Evolutionary conservation across 179 eudicot species (phyloP), one percentile per base, ranked within the genome.

Genomic region (Monotropa hypopitys): DNA sequence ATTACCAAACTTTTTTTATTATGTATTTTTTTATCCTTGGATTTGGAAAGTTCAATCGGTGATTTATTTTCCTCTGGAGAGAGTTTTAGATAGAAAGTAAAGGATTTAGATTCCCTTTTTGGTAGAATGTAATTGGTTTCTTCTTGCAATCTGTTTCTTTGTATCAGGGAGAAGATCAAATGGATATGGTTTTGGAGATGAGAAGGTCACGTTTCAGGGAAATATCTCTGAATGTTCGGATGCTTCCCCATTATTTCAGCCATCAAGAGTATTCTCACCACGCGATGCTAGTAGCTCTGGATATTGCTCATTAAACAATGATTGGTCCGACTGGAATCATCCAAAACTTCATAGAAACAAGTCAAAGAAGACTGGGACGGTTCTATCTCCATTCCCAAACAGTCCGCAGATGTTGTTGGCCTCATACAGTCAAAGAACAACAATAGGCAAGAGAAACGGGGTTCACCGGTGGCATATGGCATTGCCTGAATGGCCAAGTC

Each of bases 141-240:
- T 13, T 33, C 3, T 26, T 47, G 54, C 67, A 30, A 59, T 53
- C 32, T 72, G 23, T 53, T 76, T 72, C 12, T 40, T 82, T 76
- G 59, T 79, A 71, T 77, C 80, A 86, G 96, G 96, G 81, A 79
- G 92, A 76, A 85, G 91, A 80, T 78, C 78, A 67, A 84, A 86
- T 83, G 92, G 93, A 38, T 82, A 66, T 73, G 67, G 85, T 73
- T 79, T 81, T 45, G 87, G 89, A 72, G 97, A 94, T 78, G 97
- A 93, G 70, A 90, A 85, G 79, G 71, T 53, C 43, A 20, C 81
- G 49, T 86, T 75, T 70, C 47, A 76, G 57, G 82, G 84, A 74
- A 84, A 78, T 32, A 81, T 83, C 73, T 87, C 85, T 72, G 91
- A 89, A 70, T 79, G 77, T 72, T 89, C 88, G 11, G 92, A 89